Base-by-base conservation (phyloP, 2,329 filamentous ascomycete species). In the Boeremia exigua region DNA sequence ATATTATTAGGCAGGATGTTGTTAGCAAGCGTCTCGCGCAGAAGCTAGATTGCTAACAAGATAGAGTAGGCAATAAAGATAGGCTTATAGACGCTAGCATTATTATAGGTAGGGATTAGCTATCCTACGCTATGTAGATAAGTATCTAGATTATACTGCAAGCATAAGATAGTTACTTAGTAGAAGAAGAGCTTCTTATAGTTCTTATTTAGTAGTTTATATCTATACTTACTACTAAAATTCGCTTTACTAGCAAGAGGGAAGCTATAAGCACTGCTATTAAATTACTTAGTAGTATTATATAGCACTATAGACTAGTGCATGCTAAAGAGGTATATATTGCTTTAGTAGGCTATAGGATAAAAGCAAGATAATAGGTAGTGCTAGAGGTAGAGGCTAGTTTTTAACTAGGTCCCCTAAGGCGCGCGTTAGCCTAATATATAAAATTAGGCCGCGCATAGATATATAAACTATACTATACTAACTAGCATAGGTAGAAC, bases 21-120 rank as follows among this genome's bases (percentile, higher is more conserved):
- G 6, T 43, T 23, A 19, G 15, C 2, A 19, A 43, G 40, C 17
- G 17, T 30, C 14, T 43, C 32, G n/a, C 17, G 17, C 17, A 43
- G 15, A 11, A 42, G 27, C 39, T 42, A 42, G 25, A 42, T 29
- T 15, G 10, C 27, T 30, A 30, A 29, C 9, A 42, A 14, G 10
- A 42, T 15, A 42, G n/a, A 42, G 39, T 42, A 42, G 39, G 27
- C 30, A 42, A 42, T 42, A 42, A 30, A 42, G 17, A 42, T 30
- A 30, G 27, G 25, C 39, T 42, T 42, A 42, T 30, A 42, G 9
- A 43, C 12, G 12, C 40, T 43, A 32, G 14, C 14, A 32, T 30
- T 43, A 23, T 32, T 32, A 30, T 11, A 12, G n/a, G 2, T 30
- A 30, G 9, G n/a, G 14, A 32, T 32, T 30, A 43, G 40, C 40